phyloP scores from a whole-genome alignment of 1,139 yeast species.

The Geotrichum europaeum region DNA sequence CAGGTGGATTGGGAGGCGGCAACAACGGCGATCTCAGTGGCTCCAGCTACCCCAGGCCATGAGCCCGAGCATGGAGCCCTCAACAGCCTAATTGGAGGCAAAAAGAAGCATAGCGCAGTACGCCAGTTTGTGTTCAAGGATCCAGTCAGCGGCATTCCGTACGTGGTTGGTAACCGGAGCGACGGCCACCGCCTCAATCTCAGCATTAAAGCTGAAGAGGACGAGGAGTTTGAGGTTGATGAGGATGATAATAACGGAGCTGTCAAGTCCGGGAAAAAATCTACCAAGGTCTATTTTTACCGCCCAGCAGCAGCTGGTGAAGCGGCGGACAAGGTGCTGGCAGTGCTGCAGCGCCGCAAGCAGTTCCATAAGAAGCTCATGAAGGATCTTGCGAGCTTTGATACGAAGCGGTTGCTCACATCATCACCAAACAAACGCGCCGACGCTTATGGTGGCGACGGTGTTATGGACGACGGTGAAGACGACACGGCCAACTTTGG shows the following conservation, averaged over 20 bases:
- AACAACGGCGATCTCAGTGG: not conserved
- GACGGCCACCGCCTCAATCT: not conserved
- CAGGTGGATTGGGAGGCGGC: not conserved
- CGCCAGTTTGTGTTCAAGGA: constrained; percentile 5
- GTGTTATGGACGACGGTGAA: constrained; percentile 9
- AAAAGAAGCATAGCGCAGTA: not conserved
- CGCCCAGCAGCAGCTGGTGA: constrained; percentile 5
- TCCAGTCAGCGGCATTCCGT: not conserved
- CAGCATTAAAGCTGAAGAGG: not conserved
- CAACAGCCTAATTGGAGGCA: not conserved
- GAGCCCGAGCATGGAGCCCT: not conserved
- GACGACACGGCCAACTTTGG: constrained; percentile 15
- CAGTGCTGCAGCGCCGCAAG: constrained; percentile 17
- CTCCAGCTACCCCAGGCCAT: not conserved
- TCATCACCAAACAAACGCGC: not conserved
- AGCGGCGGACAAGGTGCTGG: constrained; percentile 13
- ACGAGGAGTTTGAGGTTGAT: constrained; percentile 1
- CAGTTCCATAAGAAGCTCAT: constrained; percentile 15
- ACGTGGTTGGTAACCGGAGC: constrained; percentile 15
- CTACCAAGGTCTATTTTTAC: constrained; percentile 17
- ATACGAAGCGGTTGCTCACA: constrained; percentile 1
- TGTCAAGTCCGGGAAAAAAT: constrained; percentile 1
- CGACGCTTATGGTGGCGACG: constrained; percentile 3
- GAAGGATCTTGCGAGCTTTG: constrained; percentile 11
- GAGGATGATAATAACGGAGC: not conserved